Base-by-base conservation (phyloP, 768 basidiomycete species). In the Termitomyces sp. region DNA sequence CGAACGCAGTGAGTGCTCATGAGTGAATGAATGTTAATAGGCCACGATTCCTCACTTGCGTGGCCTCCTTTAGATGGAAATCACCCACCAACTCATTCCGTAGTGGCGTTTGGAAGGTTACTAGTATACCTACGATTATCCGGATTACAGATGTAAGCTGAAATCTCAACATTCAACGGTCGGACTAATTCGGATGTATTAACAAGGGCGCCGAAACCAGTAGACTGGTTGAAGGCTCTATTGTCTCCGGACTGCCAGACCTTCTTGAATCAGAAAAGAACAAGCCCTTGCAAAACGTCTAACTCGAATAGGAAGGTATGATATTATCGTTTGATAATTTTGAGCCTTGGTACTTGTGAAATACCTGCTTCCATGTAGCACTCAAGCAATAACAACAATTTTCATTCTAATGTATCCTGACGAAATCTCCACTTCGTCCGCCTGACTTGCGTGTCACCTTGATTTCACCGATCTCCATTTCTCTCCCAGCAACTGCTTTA, bases 401-500 rank as follows among this genome's bases (percentile, higher is more conserved):
- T 45, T 24, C 8, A 56, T 30, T 26, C n/a, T 58, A 43, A 4
- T 49, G 8, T n/a, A 45, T 53, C 52, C 54, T 77, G 69, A 63
- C 67, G 71, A 92, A 94, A 70, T 87, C 83, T 13, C 85, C 88
- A 64, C 85, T 87, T 69, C 77, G 78, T 18, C 92, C 93, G 13
- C 92, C 93, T 30, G 78, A 75, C 70, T 94, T 94, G 33, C 73
- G 70, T 1, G 75, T 73, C 3, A 93, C 87, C 61, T 80, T 72
- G 38, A 93, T 80, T 24, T 83, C 80, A 20, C 82, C 76, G 36
- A 97, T 90, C 58, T 81, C 73, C 90, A 96, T 94, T 57, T 91
- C 88, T 67, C 81, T 81, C n/a, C 92, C 94, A 1, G 90, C 92
- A 2, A 92, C 86, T 5, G 88, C 88, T 72, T 95, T 94, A 32